phyloP scores from a whole-genome alignment of 139 green algal species.

The Choricystis sp. region DNA sequence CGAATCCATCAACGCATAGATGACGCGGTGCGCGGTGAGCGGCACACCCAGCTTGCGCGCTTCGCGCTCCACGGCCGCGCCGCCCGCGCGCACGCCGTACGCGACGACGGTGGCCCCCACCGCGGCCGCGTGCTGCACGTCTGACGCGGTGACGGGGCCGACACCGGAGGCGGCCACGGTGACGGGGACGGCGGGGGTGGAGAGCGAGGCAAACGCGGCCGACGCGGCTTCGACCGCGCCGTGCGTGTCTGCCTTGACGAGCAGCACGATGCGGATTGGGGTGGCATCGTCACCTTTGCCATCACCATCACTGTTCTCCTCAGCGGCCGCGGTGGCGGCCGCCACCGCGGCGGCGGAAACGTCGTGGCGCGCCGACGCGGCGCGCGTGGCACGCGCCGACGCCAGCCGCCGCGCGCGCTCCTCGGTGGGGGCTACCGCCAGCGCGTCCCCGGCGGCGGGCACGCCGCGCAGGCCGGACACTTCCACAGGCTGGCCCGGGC shows the following conservation, averaged over 20 bases:
- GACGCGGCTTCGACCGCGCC: slow-evolving; percentile 1
- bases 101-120: slow-evolving; percentile 45
- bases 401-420: slow-evolving; percentile 32
- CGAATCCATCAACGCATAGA: slow-evolving; percentile 69
- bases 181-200: slow-evolving; percentile 11
- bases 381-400: slow-evolving; percentile 9
- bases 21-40: slow-evolving; percentile 43
- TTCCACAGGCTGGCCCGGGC: slow-evolving; percentile 45
- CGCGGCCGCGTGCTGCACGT: slow-evolving; percentile 33
- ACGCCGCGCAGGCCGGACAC: slow-evolving; percentile 49
- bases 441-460: slow-evolving; percentile 62
- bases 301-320: neutral
- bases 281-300: neutral
- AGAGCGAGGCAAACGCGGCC: neutral
- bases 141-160: slow-evolving; percentile 21
- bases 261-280: slow-evolving; percentile 9
- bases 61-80: slow-evolving; percentile 18
- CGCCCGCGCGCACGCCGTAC: slow-evolving; percentile 45
- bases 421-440: slow-evolving; percentile 36
- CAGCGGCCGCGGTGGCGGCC: neutral
- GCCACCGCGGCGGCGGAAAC: neutral
- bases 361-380: slow-evolving; percentile 3
- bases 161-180: slow-evolving; percentile 47
- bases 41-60: slow-evolving; percentile 26
- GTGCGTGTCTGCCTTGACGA: slow-evolving; percentile 61